Evolutionary conservation across 2,329 filamentous ascomycete species (phyloP), one percentile per base, ranked within the genome.

Genomic region (Huntiella decipiens): DNA sequence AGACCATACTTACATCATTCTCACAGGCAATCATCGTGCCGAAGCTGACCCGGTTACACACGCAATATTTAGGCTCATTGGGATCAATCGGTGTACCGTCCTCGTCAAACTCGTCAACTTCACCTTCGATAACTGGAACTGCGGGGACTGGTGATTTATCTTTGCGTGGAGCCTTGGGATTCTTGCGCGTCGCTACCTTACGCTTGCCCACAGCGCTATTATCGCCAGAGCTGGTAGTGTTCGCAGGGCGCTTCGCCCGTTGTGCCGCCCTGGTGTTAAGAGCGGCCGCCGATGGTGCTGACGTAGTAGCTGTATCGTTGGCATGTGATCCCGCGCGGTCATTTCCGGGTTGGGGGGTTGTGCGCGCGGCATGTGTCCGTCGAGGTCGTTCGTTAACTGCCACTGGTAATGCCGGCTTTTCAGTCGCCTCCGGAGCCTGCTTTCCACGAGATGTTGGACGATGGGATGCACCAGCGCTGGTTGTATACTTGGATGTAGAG

Each of bases 11-110:
- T 64, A 82, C 79, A 61, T 83, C 78, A 55, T 85, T 85, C 56
- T 88, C 82, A 60, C 83, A 91, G 50, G 75, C 73, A 57, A 91
- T 83, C 83, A 91, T 91, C 15, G 71, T 77, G 45, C 83, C 83
- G 57, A 79, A 87, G 58, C 80, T 85, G 45, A 91, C 80, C 48
- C 82, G 68, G 53, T 83, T 80, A 60, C 83, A 91, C 46, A 79
- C 60, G 56, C 83, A 91, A 59, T 91, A 91, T 51, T 74, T 66
- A 37, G 77, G 72, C 63, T 91, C 83, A 46, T 84, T 65, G 0
- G 81, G 78, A 56, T 86, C 81, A 55, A 87, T 80, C 19, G 72
- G 61, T 50, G 78, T 79, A 8, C 75, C 75, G 51, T 80, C 75
- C 54, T 80, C 76, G 52, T 79, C 75, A 44, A 78, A 68, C 56